These are phyloP conservation scores for Eurotiales sp. DNA, from an alignment of 2,329 filamentous ascomycete genomes.

Conservation along the genomic window DNA sequence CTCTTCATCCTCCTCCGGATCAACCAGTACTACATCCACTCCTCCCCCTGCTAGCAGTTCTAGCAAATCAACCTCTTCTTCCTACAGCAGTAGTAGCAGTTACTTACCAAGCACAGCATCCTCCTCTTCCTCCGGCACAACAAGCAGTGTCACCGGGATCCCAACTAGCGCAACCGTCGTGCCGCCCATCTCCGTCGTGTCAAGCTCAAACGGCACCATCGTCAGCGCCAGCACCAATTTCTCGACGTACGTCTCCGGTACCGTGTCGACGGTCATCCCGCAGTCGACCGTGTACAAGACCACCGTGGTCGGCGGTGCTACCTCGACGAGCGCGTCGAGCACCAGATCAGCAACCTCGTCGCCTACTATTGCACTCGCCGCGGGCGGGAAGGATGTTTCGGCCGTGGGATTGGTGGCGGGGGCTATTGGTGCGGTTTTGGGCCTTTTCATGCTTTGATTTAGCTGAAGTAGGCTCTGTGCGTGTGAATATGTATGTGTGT, in stretches of 20 bases:
- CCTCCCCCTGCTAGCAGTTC: constrained; percentile 1
- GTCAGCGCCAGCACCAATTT: constrained; percentile 12
- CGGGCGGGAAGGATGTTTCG: background rate
- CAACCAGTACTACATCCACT: constrained; percentile 8
- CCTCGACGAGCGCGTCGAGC: background rate
- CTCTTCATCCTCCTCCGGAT: background rate
- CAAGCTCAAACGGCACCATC: constrained; percentile 5
- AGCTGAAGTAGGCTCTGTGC: too few relatives aligned
- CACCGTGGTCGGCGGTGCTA: constrained; percentile 9
- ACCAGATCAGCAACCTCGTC: constrained; percentile 3
- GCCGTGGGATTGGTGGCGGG: background rate
- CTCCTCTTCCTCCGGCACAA: background rate
- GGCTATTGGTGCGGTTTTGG: constrained; percentile 7
- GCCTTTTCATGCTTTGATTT: constrained; percentile 9
- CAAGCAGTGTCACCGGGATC: background rate
- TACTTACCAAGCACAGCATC: constrained; percentile 9
- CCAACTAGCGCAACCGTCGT: constrained; percentile 8
- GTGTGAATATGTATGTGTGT: background rate
- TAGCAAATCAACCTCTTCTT: background rate
- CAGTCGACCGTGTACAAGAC: constrained; percentile 13
- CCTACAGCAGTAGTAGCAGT: background rate
- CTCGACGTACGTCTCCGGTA: constrained; percentile 9
- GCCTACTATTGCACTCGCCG: constrained; percentile 4
- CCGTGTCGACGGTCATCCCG: constrained; percentile 7
- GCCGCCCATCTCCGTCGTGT: constrained; percentile 5